Base-by-base conservation (phyloP, 768 basidiomycete species). In the Rhodotorula toruloides region DNA sequence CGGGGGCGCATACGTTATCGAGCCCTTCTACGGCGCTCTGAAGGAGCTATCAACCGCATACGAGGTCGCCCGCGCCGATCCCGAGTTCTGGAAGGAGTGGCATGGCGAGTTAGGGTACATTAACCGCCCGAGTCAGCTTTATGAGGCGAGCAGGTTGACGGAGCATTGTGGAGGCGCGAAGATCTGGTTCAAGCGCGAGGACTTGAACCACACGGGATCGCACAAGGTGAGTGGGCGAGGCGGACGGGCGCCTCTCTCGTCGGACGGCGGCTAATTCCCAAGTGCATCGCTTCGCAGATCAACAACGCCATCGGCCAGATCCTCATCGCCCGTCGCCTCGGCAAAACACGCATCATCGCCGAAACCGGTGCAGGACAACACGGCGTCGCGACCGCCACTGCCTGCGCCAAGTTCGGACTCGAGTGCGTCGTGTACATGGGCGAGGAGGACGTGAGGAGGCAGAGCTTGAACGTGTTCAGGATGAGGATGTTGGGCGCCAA, bases 281-380 rank as follows among this genome's bases (percentile, higher is more conserved):
- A 19, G 40, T 19, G 40, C 40, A 40, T 63, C 1, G n/a, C 13
- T 13, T 5, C 25, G 25, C 54, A 71, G 79, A 98, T 99, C 76
- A 98, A 98, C 79, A 99, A 99, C 77, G 94, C 94, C 31, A 87
- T 99, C 65, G 96, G 96, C 42, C 76, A 94, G 88, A 93, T 98
- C 67, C 82, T 99, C 25, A 84, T 99, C 34, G 96, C 96, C n/a
- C 84, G 84, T 52, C 85, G 96, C 50, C 80, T 98, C 64, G 96
- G 96, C 27, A 99, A 99, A 81, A 96, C 83, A 44, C 85, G 93
- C 59, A 98, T 99, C 75, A 98, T 98, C 71, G 96, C 96, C 39
- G 96, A 99, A 81, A 98, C 96, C 2, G 96, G 96, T 67, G 96
- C 96, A 1, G 96, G 96, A 22, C 96, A 98, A 77, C 96, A 99